Percentiles rank a stretch among this genome's conserved stretches.
phyloP scores from a whole-genome alignment of 345 rosid genomes.

The Cardamine chenopodiifolia region DNA sequence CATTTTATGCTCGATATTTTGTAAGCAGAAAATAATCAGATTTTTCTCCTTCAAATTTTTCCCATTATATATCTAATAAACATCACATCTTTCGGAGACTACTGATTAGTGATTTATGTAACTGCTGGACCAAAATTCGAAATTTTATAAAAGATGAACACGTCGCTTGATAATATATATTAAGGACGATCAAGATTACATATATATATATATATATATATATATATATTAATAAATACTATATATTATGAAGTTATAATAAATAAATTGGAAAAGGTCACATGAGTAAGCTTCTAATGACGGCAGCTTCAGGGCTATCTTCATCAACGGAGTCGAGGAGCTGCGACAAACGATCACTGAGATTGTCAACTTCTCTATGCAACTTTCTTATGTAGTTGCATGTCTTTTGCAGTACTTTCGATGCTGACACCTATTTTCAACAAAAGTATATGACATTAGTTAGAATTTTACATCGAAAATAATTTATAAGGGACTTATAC shows the following conservation, averaged over 20 bases:
- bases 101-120: constrained; percentile 15
- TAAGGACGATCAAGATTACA: constrained; percentile 31
- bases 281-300: constrained; percentile 78
- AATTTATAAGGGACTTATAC: neutral
- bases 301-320: constrained; percentile 68
- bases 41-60: neutral
- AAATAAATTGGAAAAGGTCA: constrained; percentile 33
- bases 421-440: constrained; percentile 58
- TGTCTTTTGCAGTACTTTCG: constrained; percentile 80
- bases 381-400: constrained; percentile 73
- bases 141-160: constrained; percentile 5
- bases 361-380: constrained; percentile 69
- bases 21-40: neutral
- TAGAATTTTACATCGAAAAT: neutral
- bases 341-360: constrained; percentile 69
- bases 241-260: neutral
- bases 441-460: neutral
- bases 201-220: no score
- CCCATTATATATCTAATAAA: neutral
- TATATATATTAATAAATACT: constrained; percentile 12
- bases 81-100: constrained; percentile 2
- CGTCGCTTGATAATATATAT: constrained; percentile 34
- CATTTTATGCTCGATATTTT: neutral
- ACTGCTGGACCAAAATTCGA: neutral
- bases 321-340: constrained; percentile 70